A percentile compares a stretch with the other conserved stretches of the same genome.
phyloP scores from a whole-genome alignment of 148 eudicot genomes.

The Fallopia convolvulus region DNA sequence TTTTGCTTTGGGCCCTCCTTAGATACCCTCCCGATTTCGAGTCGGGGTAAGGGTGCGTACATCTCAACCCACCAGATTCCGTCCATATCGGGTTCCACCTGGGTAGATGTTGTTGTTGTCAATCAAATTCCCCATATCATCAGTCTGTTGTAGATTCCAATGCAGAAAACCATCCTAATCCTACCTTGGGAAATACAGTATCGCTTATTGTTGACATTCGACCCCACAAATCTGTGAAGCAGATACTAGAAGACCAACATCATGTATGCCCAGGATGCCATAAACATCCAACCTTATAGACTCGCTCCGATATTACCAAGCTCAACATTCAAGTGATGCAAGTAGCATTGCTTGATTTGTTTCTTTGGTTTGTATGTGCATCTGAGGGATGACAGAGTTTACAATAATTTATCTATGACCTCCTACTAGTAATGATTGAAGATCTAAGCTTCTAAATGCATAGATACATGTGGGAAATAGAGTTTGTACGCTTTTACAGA shows the following conservation, averaged over 20 bases:
- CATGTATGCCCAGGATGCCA: slow-evolving; percentile 90
- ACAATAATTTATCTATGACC: neutral
- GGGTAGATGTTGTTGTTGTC: no score
- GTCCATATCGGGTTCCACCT: no score
- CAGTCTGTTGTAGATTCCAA: slow-evolving; percentile 26
- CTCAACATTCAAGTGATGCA: neutral
- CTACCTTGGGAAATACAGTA: slow-evolving; percentile 64
- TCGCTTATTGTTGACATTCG: slow-evolving; percentile 62
- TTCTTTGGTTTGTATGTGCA: neutral
- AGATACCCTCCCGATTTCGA: no score
- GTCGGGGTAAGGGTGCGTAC: no score
- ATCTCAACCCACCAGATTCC: no score
- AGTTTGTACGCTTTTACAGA: neutral
- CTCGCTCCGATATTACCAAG: no score
- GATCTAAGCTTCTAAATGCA: neutral
- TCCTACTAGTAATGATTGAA: slow-evolving; percentile 1
- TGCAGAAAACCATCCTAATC: slow-evolving; percentile 18
- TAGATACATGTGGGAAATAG: neutral
- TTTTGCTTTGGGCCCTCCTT: no score
- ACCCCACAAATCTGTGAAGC: slow-evolving; percentile 57
- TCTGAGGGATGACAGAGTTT: neutral
- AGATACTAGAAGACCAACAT: slow-evolving; percentile 73
- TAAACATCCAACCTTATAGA: no score
- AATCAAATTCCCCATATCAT: slow-evolving; percentile 22
- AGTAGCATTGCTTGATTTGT: neutral